These are phyloP conservation scores for Yarrowia divulgata DNA, from an alignment of 805 yeast genomes.

Conservation along the genomic window DNA sequence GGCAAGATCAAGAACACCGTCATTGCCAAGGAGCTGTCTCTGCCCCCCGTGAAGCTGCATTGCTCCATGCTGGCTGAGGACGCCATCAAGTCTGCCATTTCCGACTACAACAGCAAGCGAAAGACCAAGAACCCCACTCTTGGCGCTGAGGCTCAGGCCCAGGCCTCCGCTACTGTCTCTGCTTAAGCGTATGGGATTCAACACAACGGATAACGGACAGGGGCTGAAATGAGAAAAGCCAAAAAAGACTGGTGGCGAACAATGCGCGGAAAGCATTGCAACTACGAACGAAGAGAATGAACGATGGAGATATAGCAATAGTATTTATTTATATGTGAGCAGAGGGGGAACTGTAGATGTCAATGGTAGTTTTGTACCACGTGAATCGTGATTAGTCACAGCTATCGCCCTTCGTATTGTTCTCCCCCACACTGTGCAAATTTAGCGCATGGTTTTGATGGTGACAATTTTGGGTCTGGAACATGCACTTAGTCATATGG, in stretches of 20 bases:
- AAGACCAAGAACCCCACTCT: slow-evolving; percentile 59
- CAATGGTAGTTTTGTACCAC: too few species aligned
- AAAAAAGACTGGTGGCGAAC: slow-evolving; percentile 1
- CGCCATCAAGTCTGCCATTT: slow-evolving; percentile 96
- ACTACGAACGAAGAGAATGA: neutral
- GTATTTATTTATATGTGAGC: slow-evolving; percentile 12
- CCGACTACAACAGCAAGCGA: slow-evolving; percentile 90
- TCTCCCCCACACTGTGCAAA: too few species aligned
- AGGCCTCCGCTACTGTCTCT: slow-evolving; percentile 19
- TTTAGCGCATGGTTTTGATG: too few species aligned
- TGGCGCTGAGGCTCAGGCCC: slow-evolving; percentile 59
- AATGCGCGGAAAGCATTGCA: neutral
- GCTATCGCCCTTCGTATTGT: too few species aligned
- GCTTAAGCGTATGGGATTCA: too few species aligned
- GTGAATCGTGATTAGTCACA: too few species aligned
- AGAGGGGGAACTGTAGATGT: too few species aligned
- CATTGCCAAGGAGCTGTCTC: slow-evolving; percentile 90
- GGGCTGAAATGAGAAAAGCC: neutral
- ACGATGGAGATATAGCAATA: slow-evolving; percentile 24
- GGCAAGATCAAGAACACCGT: slow-evolving; percentile 89
- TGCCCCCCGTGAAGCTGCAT: slow-evolving; percentile 97
- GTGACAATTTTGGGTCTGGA: too few species aligned
- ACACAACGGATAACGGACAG: too few species aligned
- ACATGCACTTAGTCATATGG: too few species aligned
- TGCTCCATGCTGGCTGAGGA: slow-evolving; percentile 99